Base-by-base conservation (phyloP, 108 stramenopile species). In the Pseudonitzschia multiseries region DNA sequence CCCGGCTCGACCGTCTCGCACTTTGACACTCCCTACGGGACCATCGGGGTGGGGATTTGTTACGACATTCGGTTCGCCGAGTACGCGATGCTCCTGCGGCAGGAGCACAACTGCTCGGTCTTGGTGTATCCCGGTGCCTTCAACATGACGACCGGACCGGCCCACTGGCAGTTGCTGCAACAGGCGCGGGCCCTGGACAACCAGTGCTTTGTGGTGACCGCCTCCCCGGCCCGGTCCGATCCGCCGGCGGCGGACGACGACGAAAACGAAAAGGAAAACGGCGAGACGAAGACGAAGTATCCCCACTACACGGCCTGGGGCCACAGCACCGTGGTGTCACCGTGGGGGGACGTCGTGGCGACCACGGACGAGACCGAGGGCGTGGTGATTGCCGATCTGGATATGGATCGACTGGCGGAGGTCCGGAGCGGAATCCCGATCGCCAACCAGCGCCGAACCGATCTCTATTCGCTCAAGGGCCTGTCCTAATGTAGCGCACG, bases 21-120 rank as follows among this genome's bases (percentile, higher is more conserved):
- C 59, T 97, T 96, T 79, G 78, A 59, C 41, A 86, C 84, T 29
- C 83, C 87, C 9, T 84, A 97, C 69, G 96, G 97, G 54, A 89
- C 80, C 48, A 80, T 99, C 43, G 99, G 98, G 29, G 83, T 99
- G 12, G 99, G 98, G 18, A 99, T 99, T 57, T 99, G 99, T 62
- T 99, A 99, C 81, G 99, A 99, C 85, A 95, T 99, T 77, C 96
- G 99, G 17, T 99, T 99, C 69, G 95, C 98, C 14, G 97, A 98
- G 81, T 95, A 96, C 31, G 92, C 97, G 62, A 91, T 98, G 80
- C 77, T 98, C 9, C 61, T 99, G 72, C 85, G 92, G 8, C 80
- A 90, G 65, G 77, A 83, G 61, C 89, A 96, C 71, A 68, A 85
- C 50, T 87, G 88, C 69, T 70, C 86, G 31, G 71, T 99, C 12